Evolutionary conservation across 768 basidiomycete species (phyloP).

Genomic region (Lentinula boryana): DNA sequence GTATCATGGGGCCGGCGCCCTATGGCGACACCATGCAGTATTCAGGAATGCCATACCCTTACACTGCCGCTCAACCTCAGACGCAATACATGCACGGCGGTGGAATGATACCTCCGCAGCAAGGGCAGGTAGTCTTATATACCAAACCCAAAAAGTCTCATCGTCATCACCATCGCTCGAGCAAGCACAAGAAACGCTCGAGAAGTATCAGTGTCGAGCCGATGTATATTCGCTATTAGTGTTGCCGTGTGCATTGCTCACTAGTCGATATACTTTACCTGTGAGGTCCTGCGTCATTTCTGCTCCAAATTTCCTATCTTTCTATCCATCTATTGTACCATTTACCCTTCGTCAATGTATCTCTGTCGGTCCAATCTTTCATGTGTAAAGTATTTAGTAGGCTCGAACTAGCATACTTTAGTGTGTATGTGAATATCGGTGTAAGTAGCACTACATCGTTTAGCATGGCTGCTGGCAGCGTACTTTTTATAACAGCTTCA

Average conservation of each 20-base stretch:
- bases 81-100: conserved; percentile 10
- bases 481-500: no score
- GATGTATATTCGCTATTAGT: not conserved
- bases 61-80: conserved; percentile 6
- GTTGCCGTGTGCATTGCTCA: not conserved
- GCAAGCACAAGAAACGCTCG: conserved; percentile 18
- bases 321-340: not conserved
- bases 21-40: conserved; percentile 14
- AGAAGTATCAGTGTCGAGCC: conserved; percentile 17
- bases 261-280: no score
- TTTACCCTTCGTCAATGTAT: not conserved
- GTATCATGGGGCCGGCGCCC: not conserved
- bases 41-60: conserved; percentile 14
- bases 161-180: conserved; percentile 18
- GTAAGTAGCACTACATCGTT: no score
- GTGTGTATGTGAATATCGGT: not conserved
- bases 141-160: conserved; percentile 21
- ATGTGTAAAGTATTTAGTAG: not conserved
- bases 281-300: not conserved
- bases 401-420: not conserved
- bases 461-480: no score
- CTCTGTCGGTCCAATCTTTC: no score
- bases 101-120: conserved; percentile 14
- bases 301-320: not conserved
- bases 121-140: conserved; percentile 24